Conservation (phyloP, 192 early-diverging fungal genomes). For the Powellomyces hirtus region DNA sequence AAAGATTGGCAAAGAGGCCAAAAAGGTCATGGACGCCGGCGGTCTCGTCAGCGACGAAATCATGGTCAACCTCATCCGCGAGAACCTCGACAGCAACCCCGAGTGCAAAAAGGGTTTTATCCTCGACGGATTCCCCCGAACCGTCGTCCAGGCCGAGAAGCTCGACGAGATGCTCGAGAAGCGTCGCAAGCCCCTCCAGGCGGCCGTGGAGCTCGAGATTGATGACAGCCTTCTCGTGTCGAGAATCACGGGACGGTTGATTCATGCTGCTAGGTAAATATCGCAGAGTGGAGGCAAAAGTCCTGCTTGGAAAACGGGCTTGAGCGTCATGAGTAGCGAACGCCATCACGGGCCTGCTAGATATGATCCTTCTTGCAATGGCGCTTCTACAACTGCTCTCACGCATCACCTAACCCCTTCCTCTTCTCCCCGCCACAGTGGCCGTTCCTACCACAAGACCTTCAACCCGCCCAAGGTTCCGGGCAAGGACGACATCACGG, state of each 20-base stretch:
- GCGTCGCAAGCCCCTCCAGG: constrained; percentile 78
- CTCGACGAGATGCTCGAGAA: constrained; percentile 91
- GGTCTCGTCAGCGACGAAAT: constrained; percentile 98
- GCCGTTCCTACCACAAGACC: constrained; percentile 94
- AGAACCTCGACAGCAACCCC: constrained; percentile 90
- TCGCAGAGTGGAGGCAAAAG: too few relatives aligned
- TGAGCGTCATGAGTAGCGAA: too few relatives aligned
- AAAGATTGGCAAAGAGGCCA: constrained; percentile 90
- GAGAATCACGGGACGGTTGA: constrained; percentile 94
- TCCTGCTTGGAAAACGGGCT: too few relatives aligned
- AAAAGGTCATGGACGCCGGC: constrained; percentile 99
- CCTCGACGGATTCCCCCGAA: constrained; percentile 98
- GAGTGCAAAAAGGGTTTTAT: constrained; percentile 99
- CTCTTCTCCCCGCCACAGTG: too few relatives aligned
- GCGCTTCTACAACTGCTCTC: too few relatives aligned
- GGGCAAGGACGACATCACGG: constrained; percentile 93
- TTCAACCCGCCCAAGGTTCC: constrained; percentile 93
- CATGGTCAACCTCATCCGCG: constrained; percentile 94
- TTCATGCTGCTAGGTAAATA: constrained; percentile 74
- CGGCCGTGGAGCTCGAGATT: constrained; percentile 90
- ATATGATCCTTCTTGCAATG: too few relatives aligned
- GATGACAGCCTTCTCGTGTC: constrained; percentile 91
- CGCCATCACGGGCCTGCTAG: too few relatives aligned
- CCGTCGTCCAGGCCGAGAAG: constrained; percentile 97
- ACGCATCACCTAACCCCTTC: too few relatives aligned